Percentiles rank a stretch among this genome's conserved stretches.
phyloP scores from a whole-genome alignment of 306 rosid species.

The Quercus agrifolia region DNA sequence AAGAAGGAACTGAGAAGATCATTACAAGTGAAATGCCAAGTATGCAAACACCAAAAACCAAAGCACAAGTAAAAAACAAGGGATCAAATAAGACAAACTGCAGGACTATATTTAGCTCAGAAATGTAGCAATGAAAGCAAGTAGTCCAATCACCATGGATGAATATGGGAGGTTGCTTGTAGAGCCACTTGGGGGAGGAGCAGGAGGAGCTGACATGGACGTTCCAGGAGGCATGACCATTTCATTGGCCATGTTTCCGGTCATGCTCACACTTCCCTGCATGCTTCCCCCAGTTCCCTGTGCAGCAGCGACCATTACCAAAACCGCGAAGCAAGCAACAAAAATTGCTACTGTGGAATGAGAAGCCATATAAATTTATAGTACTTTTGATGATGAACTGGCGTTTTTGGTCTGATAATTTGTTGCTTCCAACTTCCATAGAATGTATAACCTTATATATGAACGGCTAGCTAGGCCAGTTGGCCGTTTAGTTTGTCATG shows the following conservation, averaged over 20 bases:
- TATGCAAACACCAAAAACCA: neutral
- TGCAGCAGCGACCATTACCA: constrained; percentile 31
- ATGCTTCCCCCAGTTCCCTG: neutral
- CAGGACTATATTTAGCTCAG: neutral
- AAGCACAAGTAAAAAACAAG: neutral
- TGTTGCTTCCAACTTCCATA: constrained; percentile 10
- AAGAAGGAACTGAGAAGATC: neutral
- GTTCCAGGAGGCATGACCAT: constrained; percentile 15
- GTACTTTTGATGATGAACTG: neutral
- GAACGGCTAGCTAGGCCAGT: neutral
- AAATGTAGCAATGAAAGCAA: constrained; percentile 12
- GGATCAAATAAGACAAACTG: no score
- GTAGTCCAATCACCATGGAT: constrained; percentile 25
- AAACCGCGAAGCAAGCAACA: constrained; percentile 22
- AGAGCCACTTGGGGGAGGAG: constrained; percentile 12
- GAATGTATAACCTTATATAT: neutral
- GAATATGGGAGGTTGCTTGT: constrained; percentile 24
- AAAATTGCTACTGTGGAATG: constrained; percentile 22
- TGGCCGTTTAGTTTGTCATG: constrained; percentile 3
- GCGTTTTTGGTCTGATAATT: constrained; percentile 1
- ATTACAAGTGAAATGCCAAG: neutral
- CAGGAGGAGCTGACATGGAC: constrained; percentile 23
- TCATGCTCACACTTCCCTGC: no score
- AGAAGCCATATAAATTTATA: constrained; percentile 34
- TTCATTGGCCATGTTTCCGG: neutral